These are phyloP conservation scores for Yamadazyma sp. DNA, from an alignment of 1,139 yeast genomes.

Conservation along the genomic window DNA sequence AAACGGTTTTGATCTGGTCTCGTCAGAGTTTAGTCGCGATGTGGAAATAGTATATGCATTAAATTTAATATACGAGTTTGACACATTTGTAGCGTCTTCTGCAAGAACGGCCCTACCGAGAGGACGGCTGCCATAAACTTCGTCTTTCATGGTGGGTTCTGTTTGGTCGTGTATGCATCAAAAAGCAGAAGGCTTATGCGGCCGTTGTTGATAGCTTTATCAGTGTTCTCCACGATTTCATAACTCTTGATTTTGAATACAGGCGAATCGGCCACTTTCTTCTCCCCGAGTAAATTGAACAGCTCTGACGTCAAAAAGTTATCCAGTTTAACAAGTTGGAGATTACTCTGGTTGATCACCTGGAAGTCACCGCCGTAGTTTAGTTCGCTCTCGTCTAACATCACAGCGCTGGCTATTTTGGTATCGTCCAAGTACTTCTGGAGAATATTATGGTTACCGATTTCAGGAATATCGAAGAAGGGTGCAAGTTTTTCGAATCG, in stretches of 20 bases:
- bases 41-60: background rate
- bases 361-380: constrained; percentile 34
- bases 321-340: constrained; percentile 24
- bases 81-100: too few relatives aligned
- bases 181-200: constrained; percentile 72
- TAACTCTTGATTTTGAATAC: constrained; percentile 43
- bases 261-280: constrained; percentile 7
- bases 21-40: too few relatives aligned
- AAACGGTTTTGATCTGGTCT: too few relatives aligned
- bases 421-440: constrained; percentile 21
- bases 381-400: constrained; percentile 37
- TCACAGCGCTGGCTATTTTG: constrained; percentile 26
- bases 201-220: constrained; percentile 60
- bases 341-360: constrained; percentile 27
- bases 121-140: too few relatives aligned
- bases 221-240: constrained; percentile 71
- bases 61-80: background rate
- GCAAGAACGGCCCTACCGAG: too few relatives aligned
- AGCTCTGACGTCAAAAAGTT: constrained; percentile 17
- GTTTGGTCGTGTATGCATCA: constrained; percentile 69
- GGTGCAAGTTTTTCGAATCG: constrained; percentile 11
- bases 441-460: constrained; percentile 28
- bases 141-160: constrained; percentile 52
- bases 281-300: constrained; percentile 23
- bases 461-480: constrained; percentile 38